Conservation (phyloP, 345 rosid species). For the Euclidium syriacum region DNA sequence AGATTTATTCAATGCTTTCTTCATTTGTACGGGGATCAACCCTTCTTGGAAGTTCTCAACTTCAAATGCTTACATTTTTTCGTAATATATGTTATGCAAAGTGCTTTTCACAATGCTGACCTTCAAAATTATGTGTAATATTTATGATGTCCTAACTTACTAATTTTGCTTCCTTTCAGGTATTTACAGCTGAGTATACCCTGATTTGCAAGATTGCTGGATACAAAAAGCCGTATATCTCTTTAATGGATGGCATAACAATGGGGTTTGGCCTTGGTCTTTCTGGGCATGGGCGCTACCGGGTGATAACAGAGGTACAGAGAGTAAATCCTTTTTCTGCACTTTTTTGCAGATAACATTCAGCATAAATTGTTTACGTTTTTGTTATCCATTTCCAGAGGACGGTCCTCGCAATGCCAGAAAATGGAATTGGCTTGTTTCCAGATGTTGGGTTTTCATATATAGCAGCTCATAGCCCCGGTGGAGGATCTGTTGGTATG, state of each 20-base stretch:
- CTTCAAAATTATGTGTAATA: constrained; percentile 2
- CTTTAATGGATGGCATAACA: constrained; percentile 91
- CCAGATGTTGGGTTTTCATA: constrained; percentile 96
- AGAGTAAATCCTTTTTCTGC: not conserved
- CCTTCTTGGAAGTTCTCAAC: not conserved
- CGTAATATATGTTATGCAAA: not conserved
- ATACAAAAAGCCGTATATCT: constrained; percentile 80
- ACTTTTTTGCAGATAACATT: not conserved
- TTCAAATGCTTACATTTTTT: not conserved
- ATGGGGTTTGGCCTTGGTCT: constrained; percentile 97
- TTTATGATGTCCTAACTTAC: not conserved
- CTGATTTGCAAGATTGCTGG: constrained; percentile 85
- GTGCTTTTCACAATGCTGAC: not conserved
- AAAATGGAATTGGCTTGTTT: constrained; percentile 93
- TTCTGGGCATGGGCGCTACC: constrained; percentile 89
- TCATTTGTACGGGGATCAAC: not conserved
- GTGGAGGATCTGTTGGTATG: constrained; percentile 90
- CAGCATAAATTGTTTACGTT: not conserved
- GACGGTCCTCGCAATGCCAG: constrained; percentile 95
- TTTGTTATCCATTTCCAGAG: constrained; percentile 15
- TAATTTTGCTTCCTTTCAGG: constrained; percentile 38
- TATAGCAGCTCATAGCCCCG: constrained; percentile 86
- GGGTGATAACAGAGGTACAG: constrained; percentile 80
- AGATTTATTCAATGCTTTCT: not conserved
- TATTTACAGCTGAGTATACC: constrained; percentile 77